Evolutionary conservation across 257 asterid genomes (phyloP).

Genomic region (Cynanchum wilfordii): DNA sequence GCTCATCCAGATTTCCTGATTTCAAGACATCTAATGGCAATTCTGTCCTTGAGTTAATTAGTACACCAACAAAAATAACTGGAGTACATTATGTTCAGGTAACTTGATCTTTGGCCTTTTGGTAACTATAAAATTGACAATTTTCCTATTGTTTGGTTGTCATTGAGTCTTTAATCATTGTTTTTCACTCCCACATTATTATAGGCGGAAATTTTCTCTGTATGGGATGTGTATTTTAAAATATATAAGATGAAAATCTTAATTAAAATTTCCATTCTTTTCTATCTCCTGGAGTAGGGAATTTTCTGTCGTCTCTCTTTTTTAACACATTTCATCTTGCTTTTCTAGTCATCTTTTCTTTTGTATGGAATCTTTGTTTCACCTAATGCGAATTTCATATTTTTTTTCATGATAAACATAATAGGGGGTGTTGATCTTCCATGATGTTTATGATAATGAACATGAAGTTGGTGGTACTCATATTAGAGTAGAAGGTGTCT

Average conservation of each 20-base stretch:
- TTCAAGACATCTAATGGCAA: slow-evolving; percentile 73
- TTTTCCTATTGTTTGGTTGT: neutral
- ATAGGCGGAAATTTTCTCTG: neutral
- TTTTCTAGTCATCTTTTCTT: neutral
- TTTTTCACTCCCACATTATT: no score
- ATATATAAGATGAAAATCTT: neutral
- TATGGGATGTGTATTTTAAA: neutral
- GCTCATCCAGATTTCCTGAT: slow-evolving; percentile 75
- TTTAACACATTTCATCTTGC: slow-evolving; percentile 6
- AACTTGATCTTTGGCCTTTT: slow-evolving; percentile 21
- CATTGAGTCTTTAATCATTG: neutral
- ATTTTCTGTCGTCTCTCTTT: neutral
- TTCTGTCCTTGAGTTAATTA: slow-evolving; percentile 73
- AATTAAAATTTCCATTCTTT: neutral
- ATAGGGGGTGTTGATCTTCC: slow-evolving; percentile 91
- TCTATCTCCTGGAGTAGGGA: neutral
- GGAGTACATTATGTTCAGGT: slow-evolving; percentile 99
- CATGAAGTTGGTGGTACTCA: slow-evolving; percentile 70
- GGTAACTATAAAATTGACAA: slow-evolving; percentile 2
- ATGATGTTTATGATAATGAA: slow-evolving; percentile 80
- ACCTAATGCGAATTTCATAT: slow-evolving; percentile 19
- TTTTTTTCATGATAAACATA: slow-evolving; percentile 2
- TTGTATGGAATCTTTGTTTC: slow-evolving; percentile 15
- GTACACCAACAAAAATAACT: slow-evolving; percentile 82
- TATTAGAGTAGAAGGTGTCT: slow-evolving; percentile 92